Evolutionary conservation across 257 asterid genomes (phyloP).

Genomic region (Plectranthus barbatus): DNA sequence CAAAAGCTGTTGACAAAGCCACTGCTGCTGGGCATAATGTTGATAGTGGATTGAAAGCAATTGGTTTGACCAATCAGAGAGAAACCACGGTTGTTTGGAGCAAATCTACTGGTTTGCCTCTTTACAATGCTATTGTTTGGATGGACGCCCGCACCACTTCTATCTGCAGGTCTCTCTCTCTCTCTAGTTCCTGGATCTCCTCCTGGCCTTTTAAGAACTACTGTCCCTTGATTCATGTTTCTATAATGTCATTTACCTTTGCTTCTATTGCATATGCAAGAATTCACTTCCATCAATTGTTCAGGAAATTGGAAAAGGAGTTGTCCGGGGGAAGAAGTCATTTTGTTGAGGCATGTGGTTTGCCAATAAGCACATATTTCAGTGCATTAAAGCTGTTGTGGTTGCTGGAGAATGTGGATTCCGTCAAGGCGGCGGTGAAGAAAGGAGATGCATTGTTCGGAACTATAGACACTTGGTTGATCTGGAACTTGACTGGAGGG

Average conservation of each 20-base stretch:
- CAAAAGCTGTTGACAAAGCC: slow-evolving; percentile 85
- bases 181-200: no score
- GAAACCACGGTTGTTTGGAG: slow-evolving; percentile 96
- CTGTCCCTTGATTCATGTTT: not conserved
- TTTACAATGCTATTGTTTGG: slow-evolving; percentile 93
- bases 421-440: slow-evolving; percentile 49
- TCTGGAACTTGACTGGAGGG: slow-evolving; percentile 92
- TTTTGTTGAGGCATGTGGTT: slow-evolving; percentile 65
- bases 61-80: slow-evolving; percentile 95
- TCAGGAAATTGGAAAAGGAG: slow-evolving; percentile 75
- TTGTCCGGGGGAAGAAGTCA: slow-evolving; percentile 80
- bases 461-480: slow-evolving; percentile 82
- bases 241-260: not conserved
- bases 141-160: slow-evolving; percentile 93
- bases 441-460: slow-evolving; percentile 80
- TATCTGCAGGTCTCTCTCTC: slow-evolving; percentile 60
- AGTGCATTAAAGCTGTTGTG: slow-evolving; percentile 76
- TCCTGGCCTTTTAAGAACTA: no score
- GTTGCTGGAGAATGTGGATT: slow-evolving; percentile 67
- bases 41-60: slow-evolving; percentile 77
- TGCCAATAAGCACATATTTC: slow-evolving; percentile 86
- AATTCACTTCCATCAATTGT: slow-evolving; percentile 31
- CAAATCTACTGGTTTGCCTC: slow-evolving; percentile 89
- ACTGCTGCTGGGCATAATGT: slow-evolving; percentile 79
- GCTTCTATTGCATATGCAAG: no score